These are phyloP conservation scores for Aspergillus latus DNA, from an alignment of 2,329 filamentous ascomycete species.

Conservation along the genomic window DNA sequence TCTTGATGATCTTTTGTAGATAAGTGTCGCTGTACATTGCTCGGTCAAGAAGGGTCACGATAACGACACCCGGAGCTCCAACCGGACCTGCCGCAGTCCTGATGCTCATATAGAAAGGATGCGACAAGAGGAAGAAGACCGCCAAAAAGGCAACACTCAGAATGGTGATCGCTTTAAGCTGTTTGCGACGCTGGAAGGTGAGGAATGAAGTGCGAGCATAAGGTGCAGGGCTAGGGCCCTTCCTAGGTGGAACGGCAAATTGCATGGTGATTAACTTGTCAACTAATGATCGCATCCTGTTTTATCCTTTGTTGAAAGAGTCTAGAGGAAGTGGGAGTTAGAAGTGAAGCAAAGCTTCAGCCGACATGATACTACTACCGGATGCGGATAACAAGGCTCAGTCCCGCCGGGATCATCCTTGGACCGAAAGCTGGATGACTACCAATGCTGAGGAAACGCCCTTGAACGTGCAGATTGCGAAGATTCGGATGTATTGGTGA, in stretches of 20 bases:
- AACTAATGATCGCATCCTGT: background rate
- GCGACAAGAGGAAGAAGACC: slow-evolving; percentile 62
- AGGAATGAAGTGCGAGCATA: slow-evolving; percentile 56
- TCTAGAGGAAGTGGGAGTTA: background rate
- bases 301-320: background rate
- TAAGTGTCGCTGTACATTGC: slow-evolving; percentile 64
- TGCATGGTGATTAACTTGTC: slow-evolving; percentile 61
- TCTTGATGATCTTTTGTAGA: slow-evolving; percentile 72
- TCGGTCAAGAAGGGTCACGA: slow-evolving; percentile 82
- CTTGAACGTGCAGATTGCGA: background rate
- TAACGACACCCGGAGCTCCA: slow-evolving; percentile 58
- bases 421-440: slow-evolving; percentile 12
- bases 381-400: slow-evolving; percentile 20
- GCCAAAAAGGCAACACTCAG: slow-evolving; percentile 56
- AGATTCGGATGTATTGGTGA: slow-evolving; percentile 23
- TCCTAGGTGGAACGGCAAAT: slow-evolving; percentile 84
- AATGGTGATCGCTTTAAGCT: slow-evolving; percentile 60
- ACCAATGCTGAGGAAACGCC: background rate
- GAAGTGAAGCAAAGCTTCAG: background rate
- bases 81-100: slow-evolving; percentile 28
- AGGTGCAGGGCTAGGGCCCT: slow-evolving; percentile 72
- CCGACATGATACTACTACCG: slow-evolving; percentile 14
- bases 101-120: slow-evolving; percentile 34
- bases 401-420: slow-evolving; percentile 20
- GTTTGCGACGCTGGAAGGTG: slow-evolving; percentile 56